Conservation (phyloP, 305 asterid species). For the Solanum hybrid region DNA sequence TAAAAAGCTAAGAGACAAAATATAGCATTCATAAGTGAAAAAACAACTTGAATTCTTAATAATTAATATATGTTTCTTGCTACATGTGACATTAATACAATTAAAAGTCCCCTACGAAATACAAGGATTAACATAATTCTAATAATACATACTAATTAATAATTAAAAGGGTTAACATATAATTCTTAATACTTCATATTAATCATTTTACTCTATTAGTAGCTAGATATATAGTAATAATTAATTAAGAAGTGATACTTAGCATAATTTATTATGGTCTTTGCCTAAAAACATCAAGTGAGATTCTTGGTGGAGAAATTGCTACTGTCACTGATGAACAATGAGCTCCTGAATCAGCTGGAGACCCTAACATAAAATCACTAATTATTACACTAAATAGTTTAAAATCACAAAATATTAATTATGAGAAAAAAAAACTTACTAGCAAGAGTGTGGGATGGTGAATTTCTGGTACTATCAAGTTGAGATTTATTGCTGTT, state of each 20-base stretch:
- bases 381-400: background rate
- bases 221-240: background rate
- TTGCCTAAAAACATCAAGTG: constrained; percentile 60
- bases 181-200: background rate
- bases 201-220: background rate
- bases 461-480: constrained; percentile 34
- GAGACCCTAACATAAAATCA: constrained; percentile 45
- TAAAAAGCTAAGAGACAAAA: constrained; percentile 4
- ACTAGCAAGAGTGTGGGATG: constrained; percentile 50
- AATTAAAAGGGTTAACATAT: background rate
- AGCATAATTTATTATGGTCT: constrained; percentile 14
- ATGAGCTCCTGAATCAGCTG: constrained; percentile 70
- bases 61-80: background rate
- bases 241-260: background rate
- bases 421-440: background rate
- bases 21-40: background rate
- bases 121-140: background rate
- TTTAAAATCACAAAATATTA: background rate
- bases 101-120: background rate
- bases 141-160: background rate
- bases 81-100: background rate
- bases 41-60: background rate
- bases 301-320: constrained; percentile 65
- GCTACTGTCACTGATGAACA: constrained; percentile 66
- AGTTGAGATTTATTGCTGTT: constrained; percentile 30